Evolutionary conservation across 345 rosid species (phyloP).

Genomic region (Populus davidiana): DNA sequence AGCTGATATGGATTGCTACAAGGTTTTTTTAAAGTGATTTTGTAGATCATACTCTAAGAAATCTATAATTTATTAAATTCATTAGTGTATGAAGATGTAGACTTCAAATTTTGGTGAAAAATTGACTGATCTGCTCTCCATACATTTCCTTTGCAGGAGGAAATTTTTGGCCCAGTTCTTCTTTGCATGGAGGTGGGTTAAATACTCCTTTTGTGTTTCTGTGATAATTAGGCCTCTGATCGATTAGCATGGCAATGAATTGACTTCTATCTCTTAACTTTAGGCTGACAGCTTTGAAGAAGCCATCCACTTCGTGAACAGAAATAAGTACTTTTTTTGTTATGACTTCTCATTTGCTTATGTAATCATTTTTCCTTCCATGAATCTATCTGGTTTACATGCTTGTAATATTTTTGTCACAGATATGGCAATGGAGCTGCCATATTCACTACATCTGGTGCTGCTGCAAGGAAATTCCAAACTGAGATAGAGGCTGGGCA

Average conservation of each 20-base stretch:
- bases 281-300: conserved; percentile 90
- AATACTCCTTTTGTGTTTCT: conserved; percentile 15
- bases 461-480: conserved; percentile 91
- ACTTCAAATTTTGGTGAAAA: neutral
- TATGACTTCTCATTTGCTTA: conserved; percentile 6
- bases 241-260: neutral
- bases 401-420: conserved; percentile 11
- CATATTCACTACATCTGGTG: conserved; percentile 85
- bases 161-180: conserved; percentile 97
- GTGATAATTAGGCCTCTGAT: neutral
- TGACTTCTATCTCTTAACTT: conserved; percentile 16
- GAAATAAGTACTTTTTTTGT: conserved; percentile 55
- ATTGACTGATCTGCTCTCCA: conserved; percentile 10
- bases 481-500: conserved; percentile 93
- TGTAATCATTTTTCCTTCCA: neutral
- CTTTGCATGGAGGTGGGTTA: conserved; percentile 77
- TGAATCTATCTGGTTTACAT: neutral
- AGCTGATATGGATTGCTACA: conserved; percentile 94
- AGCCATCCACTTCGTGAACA: conserved; percentile 74
- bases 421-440: conserved; percentile 98
- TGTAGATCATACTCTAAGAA: neutral
- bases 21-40: conserved; percentile 41
- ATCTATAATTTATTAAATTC: neutral
- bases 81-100: neutral
- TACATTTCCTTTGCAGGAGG: conserved; percentile 59